Percentiles rank a stretch among this genome's conserved stretches.
phyloP scores from a whole-genome alignment of 306 rosid species.

The Albizia julibrissin region DNA sequence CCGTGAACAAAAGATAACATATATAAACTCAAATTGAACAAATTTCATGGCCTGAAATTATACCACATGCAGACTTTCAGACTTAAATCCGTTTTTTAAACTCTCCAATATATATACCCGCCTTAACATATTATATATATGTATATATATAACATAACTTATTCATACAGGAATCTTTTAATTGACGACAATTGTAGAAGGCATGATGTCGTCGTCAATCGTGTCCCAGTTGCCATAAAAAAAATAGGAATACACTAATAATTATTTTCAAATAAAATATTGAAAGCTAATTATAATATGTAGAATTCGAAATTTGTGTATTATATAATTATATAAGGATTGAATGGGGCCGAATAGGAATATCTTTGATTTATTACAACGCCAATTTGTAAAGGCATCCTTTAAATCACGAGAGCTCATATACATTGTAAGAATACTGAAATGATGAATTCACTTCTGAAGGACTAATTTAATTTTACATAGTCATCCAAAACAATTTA shows the following conservation, averaged over 20 bases:
- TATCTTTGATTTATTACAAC: background rate
- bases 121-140: background rate
- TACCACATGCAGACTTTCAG: background rate
- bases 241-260: background rate
- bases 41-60: constrained; percentile 7
- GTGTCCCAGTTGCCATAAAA: background rate
- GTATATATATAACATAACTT: background rate
- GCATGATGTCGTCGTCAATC: background rate
- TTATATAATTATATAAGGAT: background rate
- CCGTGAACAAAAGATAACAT: background rate
- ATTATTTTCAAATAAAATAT: background rate
- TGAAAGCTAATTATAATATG: background rate
- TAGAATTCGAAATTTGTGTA: background rate
- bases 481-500: no score
- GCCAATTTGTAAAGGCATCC: no score
- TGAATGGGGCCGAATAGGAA: background rate
- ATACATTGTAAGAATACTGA: no score
- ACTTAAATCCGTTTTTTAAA: background rate
- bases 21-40: background rate
- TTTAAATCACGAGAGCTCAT: no score
- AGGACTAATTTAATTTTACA: no score
- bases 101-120: background rate
- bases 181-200: background rate
- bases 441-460: no score
- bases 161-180: background rate